A percentile compares a stretch with the other conserved stretches of the same genome.
phyloP scores from a whole-genome alignment of 108 stramenopile species.

The Discostella pseudostelligera region DNA sequence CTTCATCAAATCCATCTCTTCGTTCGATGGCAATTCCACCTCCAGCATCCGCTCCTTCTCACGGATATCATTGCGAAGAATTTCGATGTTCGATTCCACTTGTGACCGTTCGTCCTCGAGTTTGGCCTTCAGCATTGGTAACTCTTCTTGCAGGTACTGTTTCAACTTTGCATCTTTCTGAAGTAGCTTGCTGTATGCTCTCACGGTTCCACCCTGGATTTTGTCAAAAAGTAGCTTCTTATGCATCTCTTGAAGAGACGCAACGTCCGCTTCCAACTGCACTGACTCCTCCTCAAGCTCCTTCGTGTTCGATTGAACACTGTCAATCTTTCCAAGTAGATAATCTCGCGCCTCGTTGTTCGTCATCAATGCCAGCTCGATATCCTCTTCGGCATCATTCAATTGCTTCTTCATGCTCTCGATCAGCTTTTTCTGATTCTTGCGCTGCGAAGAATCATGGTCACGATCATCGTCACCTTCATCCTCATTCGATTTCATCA shows the following conservation, averaged over 20 bases:
- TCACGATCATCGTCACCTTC: too few relatives aligned
- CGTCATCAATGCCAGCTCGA: constrained; percentile 9
- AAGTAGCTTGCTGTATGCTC: constrained; percentile 6
- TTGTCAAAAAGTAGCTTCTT: constrained; percentile 10
- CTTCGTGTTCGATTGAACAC: constrained; percentile 8
- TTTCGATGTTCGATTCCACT: constrained; percentile 6
- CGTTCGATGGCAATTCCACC: constrained; percentile 25
- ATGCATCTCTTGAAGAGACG: constrained; percentile 12
- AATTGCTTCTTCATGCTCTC: constrained; percentile 12
- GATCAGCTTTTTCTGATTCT: constrained; percentile 5
- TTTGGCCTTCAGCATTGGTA: constrained; percentile 8
- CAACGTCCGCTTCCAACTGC: constrained; percentile 13
- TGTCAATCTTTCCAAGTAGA: constrained; percentile 16
- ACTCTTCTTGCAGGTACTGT: constrained; percentile 9
- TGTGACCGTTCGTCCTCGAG: constrained; percentile 12
- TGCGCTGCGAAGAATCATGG: not conserved
- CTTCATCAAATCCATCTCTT: constrained; percentile 25
- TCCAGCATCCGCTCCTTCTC: constrained; percentile 1
- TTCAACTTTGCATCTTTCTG: constrained; percentile 5
- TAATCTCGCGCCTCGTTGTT: constrained; percentile 27
- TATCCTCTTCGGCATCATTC: constrained; percentile 11
- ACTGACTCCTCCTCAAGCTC: constrained; percentile 17
- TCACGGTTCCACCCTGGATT: not conserved
- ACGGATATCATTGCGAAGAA: constrained; percentile 19
- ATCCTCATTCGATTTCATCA: constrained; percentile 9